Base-by-base conservation (phyloP, 306 rosid genomes). In the Lotus japonicus region DNA sequence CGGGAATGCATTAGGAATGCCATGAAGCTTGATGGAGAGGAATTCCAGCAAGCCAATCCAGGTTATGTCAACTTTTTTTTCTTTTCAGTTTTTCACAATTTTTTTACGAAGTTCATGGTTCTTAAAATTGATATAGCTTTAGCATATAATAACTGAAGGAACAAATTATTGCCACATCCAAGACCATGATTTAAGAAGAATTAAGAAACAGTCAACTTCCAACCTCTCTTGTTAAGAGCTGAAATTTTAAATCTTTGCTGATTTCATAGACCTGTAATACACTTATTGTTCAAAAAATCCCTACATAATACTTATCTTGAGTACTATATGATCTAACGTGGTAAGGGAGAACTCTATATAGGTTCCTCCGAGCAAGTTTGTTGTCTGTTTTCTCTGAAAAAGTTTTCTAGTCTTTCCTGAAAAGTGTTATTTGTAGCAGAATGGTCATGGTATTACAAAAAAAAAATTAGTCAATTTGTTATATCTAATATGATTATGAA, bases 21-120 rank as follows among this genome's bases (percentile, higher is more conserved):
- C 79, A 10, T 11, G 45, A 86, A 82, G 80, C 79, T 44, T 69
- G 78, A 68, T 42, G 89, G 77, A 74, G 83, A 71, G 69, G 80
- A 62, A 53, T 33, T 42, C 58, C 88, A 65, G 50, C 85, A 78
- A 78, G 65, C 84, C 59, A 78, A 84, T 65, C 50, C 81, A 81
- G 98, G 98, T 92, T 70, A 17, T 62, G 12, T 58, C 31, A 17
- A 33, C 58, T 46, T 23, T 41, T 54, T 43, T n/a, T n/a, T n/a
- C n/a, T n/a, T n/a, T 35, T 36, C 50, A 31, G 7, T 7, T 19
- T n/a, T 9, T 58, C 36, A 31, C 31, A 26, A 26, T 26, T 26
- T 26, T 26, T 26, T 26, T 26, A 26, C 31, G 31, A 26, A 26
- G 2, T 35, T n/a, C 48, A 23, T 4, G 35, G 36, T 75, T 59